Evolutionary conservation across 139 green algal species (phyloP).

Genomic region (Chlorella vulgaris): DNA sequence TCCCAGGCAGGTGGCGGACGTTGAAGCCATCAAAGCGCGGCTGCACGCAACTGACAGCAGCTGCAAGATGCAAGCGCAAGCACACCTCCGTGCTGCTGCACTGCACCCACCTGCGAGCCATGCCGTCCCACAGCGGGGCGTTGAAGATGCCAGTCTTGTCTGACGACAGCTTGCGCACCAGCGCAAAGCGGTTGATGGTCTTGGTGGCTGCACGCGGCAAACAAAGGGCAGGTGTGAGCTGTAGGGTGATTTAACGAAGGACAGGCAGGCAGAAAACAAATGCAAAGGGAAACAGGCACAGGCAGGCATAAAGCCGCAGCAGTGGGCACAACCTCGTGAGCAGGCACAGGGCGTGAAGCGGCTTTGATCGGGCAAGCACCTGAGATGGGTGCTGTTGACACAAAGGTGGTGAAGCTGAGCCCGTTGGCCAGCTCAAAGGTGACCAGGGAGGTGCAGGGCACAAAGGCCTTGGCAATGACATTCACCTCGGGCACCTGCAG

Average conservation of each 20-base stretch:
- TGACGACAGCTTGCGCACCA: slow-evolving; percentile 64
- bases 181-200: slow-evolving; percentile 78
- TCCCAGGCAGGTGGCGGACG: too few relatives aligned
- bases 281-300: neutral
- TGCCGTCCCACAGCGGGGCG: slow-evolving; percentile 59
- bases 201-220: slow-evolving; percentile 32
- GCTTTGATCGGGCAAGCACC: too few relatives aligned
- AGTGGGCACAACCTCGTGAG: too few relatives aligned
- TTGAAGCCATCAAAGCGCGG: too few relatives aligned
- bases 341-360: too few relatives aligned
- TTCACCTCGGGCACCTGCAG: slow-evolving; percentile 62
- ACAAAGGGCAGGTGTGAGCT: neutral
- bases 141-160: slow-evolving; percentile 57
- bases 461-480: slow-evolving; percentile 69
- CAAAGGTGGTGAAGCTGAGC: slow-evolving; percentile 73
- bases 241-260: too few relatives aligned
- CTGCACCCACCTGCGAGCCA: slow-evolving; percentile 55
- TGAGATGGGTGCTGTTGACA: slow-evolving; percentile 9
- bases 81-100: too few relatives aligned
- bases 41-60: too few relatives aligned
- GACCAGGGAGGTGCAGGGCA: slow-evolving; percentile 78
- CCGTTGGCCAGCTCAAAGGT: slow-evolving; percentile 74
- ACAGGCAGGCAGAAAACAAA: neutral
- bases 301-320: neutral
- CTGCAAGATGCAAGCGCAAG: too few relatives aligned